These are phyloP conservation scores for Cladorrhinum sp. DNA, from an alignment of 2,329 filamentous ascomycete species.

Conservation along the genomic window DNA sequence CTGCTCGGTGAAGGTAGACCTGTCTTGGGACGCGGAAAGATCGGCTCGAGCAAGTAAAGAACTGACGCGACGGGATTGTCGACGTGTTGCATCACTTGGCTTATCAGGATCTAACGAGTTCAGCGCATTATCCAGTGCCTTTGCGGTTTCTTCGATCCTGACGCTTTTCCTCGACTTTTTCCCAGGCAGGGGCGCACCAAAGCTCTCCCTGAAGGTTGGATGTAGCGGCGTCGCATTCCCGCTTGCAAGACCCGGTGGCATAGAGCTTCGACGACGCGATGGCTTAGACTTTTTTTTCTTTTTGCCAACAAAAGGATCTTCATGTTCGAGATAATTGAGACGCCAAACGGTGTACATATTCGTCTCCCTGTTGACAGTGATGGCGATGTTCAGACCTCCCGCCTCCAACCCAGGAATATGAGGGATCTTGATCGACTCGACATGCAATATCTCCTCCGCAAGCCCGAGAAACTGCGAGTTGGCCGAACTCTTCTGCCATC, in stretches of 20 bases:
- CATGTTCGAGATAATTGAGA: conserved; percentile 70
- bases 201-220: conserved; percentile 70
- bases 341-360: conserved; percentile 83
- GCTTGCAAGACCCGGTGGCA: conserved; percentile 67
- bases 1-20: conserved; percentile 73
- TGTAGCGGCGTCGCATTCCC: conserved; percentile 76
- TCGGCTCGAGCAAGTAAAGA: conserved; percentile 86
- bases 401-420: conserved; percentile 35
- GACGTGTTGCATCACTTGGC: conserved; percentile 49
- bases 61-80: conserved; percentile 76
- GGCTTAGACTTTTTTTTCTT: conserved; percentile 46
- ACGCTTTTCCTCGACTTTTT: conserved; percentile 51
- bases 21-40: conserved; percentile 78
- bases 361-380: conserved; percentile 76
- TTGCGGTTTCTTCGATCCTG: conserved; percentile 42
- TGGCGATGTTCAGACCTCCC: conserved; percentile 64
- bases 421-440: conserved; percentile 66
- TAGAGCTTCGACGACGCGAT: conserved; percentile 57
- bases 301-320: conserved; percentile 51
- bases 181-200: conserved; percentile 57
- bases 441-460: conserved; percentile 78
- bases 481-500: conserved; percentile 38
- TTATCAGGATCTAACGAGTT: conserved; percentile 66
- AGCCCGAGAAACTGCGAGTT: conserved; percentile 64
- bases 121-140: conserved; percentile 61